Evolutionary conservation across 208 protist species (phyloP), one percentile per base, ranked within the genome.

Genomic region (Vickermania ingenoplastis): DNA sequence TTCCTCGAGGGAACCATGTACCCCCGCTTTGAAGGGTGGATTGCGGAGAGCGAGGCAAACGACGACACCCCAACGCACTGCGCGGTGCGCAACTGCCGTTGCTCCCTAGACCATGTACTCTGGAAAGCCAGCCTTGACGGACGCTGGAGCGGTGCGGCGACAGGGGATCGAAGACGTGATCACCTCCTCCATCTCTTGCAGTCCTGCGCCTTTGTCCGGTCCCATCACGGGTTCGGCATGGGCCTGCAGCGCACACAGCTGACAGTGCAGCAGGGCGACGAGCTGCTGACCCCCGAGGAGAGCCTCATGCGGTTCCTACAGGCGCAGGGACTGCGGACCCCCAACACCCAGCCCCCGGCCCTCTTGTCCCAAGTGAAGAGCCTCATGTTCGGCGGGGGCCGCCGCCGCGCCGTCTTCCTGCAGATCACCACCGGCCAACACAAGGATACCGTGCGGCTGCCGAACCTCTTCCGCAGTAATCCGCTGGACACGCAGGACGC

Each of bases 181-280:
- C 65, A 70, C 53, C 48, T 83, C 23, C 23, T 68, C 11, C 41
- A 28, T 24, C 66, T 88, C 41, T 57, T 92, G 3, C 67, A 73
- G 49, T 77, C 69, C 4, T 77, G 64, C 45, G 71, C 80, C 21
- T 92, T 86, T 71, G 82, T 92, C 14, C 71, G 86, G 17, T 69
- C 78, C 7, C 79, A 82, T 3, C 86, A 92, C 61, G 81, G 82
- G 41, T 92, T 92, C 61, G 86, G 86, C 23, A 81, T 92, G 78
- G 86, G 86, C 56, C 76, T 87, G 77, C 83, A 89, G 64, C 81
- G 86, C 41, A 85, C 79, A 17, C 80, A 92, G 63, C 67, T 92
- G 7, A 67, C 77, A 1, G 65, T 68, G 21, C 79, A 80, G 48
- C 69, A 71, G 53, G 79, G 69, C 22, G 82, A 92, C 60, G 54